Percentiles rank a stretch among this genome's conserved stretches.
phyloP scores from a whole-genome alignment of 495 filamentous ascomycete species.

The Aspergillus egyptiacus region DNA sequence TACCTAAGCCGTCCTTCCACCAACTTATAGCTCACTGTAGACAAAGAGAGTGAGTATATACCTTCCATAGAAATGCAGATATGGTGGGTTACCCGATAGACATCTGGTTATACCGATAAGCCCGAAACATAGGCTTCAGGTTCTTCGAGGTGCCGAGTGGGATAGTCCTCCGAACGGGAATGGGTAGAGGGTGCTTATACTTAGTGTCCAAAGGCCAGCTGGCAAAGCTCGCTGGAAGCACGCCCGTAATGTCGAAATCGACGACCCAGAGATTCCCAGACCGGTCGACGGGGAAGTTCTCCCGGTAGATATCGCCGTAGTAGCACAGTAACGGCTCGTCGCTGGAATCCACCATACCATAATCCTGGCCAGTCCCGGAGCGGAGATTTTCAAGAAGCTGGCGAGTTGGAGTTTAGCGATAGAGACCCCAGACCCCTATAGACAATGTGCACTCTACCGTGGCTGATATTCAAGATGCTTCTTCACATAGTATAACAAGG shows the following conservation, averaged over 20 bases:
- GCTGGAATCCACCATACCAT: not conserved
- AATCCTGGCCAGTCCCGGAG: not conserved
- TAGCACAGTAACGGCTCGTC: not conserved
- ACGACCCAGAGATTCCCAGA: not conserved
- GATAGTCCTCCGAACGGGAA: not conserved
- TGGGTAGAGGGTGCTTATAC: conserved; percentile 2
- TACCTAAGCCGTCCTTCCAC: not conserved
- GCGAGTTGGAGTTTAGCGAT: not conserved
- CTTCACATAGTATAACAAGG: too few species aligned
- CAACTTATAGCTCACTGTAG: conserved; percentile 1
- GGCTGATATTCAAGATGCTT: too few species aligned
- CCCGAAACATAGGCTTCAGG: not conserved
- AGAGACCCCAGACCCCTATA: too few species aligned
- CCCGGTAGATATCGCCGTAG: not conserved
- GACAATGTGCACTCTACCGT: too few species aligned
- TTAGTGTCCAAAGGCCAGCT: not conserved
- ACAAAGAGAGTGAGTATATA: not conserved
- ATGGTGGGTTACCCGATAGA: not conserved
- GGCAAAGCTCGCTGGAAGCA: conserved; percentile 1
- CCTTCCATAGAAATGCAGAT: not conserved
- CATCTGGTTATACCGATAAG: conserved; percentile 1
- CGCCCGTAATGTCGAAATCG: not conserved
- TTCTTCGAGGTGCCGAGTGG: conserved; percentile 4
- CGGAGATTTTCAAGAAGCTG: not conserved
- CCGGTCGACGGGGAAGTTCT: not conserved